Base-by-base conservation (phyloP, 768 basidiomycete genomes). In the Suillus occidentalis region DNA sequence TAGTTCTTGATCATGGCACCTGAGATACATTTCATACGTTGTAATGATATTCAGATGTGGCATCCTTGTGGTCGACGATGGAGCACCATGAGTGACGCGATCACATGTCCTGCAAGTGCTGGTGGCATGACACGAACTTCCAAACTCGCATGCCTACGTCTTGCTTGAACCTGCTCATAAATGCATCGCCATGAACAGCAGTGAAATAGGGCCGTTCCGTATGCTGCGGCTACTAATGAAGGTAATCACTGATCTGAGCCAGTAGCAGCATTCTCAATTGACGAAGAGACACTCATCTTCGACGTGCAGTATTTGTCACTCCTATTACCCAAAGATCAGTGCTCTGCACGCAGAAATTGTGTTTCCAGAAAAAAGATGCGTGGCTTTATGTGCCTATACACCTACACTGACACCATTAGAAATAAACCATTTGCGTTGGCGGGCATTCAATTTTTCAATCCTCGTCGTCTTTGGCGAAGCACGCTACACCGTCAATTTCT, bases 211-310 rank as follows among this genome's bases (percentile, higher is more conserved):
- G 34, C 34, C 8, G 4, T 8, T 36, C 2, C 6, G 34, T 6
- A 36, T 8, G 6, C 34, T 8, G 6, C 6, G 34, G 34, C 34
- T n/a, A n/a, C n/a, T 36, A 31, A 39, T 14, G 13, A 39, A 5
- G 13, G 13, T 13, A 14, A 39, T 2, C 13, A 36, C 13, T 31
- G 8, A 90, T 73, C 31, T 31, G 31, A 31, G 4, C 31, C 31
- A 4, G 31, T 31, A 31, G 87, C 90, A 1, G 81, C 88, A 1
- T 92, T 89, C 66, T 90, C 90, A 6, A 86, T 92, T 69, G 90
- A 92, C 76, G 81, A 85, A 4, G 82, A 86, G 25, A 80, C 84
- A 60, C 2, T 4, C 4, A 31, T 89, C 0, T 87, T 92, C 82
- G 0, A 73, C 75, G 0, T 91, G 90, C 72, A 83, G 86, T 65